Conservation (phyloP, 106 monocot species). For the Dioscorea alata region DNA sequence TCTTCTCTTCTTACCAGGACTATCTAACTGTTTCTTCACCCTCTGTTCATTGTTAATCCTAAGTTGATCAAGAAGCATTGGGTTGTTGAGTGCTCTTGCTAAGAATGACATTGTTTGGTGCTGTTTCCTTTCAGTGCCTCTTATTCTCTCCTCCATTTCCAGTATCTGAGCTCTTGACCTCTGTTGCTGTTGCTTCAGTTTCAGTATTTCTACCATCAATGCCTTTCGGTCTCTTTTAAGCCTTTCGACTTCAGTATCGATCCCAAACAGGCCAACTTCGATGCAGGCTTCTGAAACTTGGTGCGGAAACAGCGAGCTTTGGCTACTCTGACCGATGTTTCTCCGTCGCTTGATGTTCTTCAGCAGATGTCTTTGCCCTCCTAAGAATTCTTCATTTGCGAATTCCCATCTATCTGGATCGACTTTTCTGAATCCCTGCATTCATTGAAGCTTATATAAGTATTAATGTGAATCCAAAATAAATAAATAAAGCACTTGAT, state of each 20-base stretch:
- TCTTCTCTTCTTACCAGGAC: neutral
- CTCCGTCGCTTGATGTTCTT: constrained; percentile 1
- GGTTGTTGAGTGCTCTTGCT: neutral
- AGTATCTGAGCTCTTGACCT: neutral
- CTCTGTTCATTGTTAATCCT: neutral
- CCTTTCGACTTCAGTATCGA: neutral
- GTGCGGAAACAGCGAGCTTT: neutral
- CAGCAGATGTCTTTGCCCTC: constrained; percentile 4
- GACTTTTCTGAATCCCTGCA: constrained; percentile 7
- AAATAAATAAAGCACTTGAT: neutral
- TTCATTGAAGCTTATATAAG: neutral
- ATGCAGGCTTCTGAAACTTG: neutral
- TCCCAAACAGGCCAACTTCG: constrained; percentile 1
- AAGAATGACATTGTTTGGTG: constrained; percentile 8
- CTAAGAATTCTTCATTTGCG: constrained; percentile 1
- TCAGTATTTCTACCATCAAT: constrained; percentile 8
- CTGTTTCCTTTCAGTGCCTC: constrained; percentile 6
- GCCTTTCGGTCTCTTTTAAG: neutral
- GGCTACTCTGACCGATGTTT: neutral
- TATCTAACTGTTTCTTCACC: neutral
- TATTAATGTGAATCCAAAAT: neutral
- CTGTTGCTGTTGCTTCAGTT: constrained; percentile 6
- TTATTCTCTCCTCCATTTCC: constrained; percentile 4
- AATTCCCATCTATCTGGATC: constrained; percentile 10
- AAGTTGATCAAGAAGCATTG: neutral